These are phyloP conservation scores for Pyronema domesticum DNA, from an alignment of 495 filamentous ascomycete species.

Conservation along the genomic window DNA sequence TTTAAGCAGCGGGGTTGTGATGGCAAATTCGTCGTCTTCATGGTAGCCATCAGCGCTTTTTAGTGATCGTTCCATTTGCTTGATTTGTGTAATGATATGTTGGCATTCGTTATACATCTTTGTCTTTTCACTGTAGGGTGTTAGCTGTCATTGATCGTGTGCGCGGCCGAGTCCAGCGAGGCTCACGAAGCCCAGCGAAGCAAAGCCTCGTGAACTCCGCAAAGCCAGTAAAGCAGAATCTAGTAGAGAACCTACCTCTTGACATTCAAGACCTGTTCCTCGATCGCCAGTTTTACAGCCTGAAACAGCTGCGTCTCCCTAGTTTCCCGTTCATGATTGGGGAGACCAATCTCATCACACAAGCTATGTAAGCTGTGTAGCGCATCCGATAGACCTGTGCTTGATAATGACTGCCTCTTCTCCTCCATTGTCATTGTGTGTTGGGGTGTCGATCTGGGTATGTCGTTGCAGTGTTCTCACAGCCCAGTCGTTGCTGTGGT, in stretches of 20 bases:
- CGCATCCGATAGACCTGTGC: constrained; percentile 11
- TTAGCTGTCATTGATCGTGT: constrained; percentile 40
- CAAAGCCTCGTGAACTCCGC: constrained; percentile 71
- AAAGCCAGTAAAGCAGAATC: constrained; percentile 44
- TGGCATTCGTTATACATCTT: constrained; percentile 73
- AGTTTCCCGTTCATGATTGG: constrained; percentile 70
- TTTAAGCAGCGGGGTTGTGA: constrained; percentile 62
- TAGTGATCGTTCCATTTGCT: constrained; percentile 82
- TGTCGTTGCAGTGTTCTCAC: no score
- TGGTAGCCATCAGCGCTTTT: constrained; percentile 50
- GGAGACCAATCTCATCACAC: constrained; percentile 90
- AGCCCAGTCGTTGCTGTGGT: no score
- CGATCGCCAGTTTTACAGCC: constrained; percentile 16
- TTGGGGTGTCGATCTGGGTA: no score
- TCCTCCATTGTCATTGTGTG: background rate
- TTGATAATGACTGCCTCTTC: constrained; percentile 4
- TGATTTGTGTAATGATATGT: constrained; percentile 62
- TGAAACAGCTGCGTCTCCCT: constrained; percentile 60
- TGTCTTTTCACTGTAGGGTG: constrained; percentile 47
- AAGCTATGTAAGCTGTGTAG: constrained; percentile 50
- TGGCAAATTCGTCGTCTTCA: constrained; percentile 46
- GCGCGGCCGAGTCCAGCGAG: constrained; percentile 61
- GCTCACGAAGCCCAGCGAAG: constrained; percentile 40
- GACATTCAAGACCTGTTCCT: constrained; percentile 23
- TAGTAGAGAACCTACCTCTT: constrained; percentile 3